phyloP scores from a whole-genome alignment of 305 asterid species.

The Ruellia speciosa region DNA sequence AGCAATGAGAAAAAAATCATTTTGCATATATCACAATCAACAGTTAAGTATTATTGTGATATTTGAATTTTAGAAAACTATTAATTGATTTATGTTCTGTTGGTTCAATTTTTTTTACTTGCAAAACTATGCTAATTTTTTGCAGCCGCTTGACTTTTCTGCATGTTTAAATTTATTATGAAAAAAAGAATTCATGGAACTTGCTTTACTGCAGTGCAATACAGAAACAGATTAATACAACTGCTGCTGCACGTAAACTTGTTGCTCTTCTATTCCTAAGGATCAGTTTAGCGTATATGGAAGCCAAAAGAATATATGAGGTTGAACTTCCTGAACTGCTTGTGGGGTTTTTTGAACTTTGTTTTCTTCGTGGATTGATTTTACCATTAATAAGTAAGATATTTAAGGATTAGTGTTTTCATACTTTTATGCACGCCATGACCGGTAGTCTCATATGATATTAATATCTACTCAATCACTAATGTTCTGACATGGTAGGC shows the following conservation, averaged over 20 bases:
- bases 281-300: constrained; percentile 85
- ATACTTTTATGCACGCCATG: constrained; percentile 1
- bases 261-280: constrained; percentile 60
- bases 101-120: neutral
- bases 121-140: neutral
- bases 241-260: constrained; percentile 57
- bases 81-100: neutral
- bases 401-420: constrained; percentile 7
- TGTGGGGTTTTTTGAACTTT: constrained; percentile 2
- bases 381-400: constrained; percentile 3
- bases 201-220: constrained; percentile 53
- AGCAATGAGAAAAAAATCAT: too few relatives aligned
- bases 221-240: constrained; percentile 70
- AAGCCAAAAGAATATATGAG: constrained; percentile 80
- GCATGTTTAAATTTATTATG: neutral
- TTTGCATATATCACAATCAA: too few relatives aligned
- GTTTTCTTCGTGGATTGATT: constrained; percentile 13
- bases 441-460: constrained; percentile 9
- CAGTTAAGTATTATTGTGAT: too few relatives aligned
- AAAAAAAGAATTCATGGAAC: neutral
- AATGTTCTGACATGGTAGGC: neutral
- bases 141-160: neutral
- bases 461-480: neutral
- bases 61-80: neutral
- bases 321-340: constrained; percentile 33